Conservation (phyloP, 805 yeast species). For the Hanseniaspora guilliermondii region DNA sequence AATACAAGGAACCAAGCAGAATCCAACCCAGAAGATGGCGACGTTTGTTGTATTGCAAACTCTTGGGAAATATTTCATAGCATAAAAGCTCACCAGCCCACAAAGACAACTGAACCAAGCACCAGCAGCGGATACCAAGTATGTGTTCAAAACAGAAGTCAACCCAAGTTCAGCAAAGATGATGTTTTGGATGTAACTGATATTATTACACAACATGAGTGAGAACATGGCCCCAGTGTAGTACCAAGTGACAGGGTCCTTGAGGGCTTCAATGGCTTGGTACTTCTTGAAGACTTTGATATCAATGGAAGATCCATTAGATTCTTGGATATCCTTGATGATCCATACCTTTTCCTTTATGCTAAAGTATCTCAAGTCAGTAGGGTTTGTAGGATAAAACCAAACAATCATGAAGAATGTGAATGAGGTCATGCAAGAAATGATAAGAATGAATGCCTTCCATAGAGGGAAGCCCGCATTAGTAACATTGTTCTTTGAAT, state of each 20-base stretch:
- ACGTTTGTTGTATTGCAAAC: conserved; percentile 23
- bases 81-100: conserved; percentile 26
- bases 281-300: conserved; percentile 34
- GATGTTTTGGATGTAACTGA: conserved; percentile 36
- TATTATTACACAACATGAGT: conserved; percentile 36
- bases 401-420: conserved; percentile 25
- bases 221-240: conserved; percentile 28
- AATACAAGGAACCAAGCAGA: conserved; percentile 33
- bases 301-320: conserved; percentile 32
- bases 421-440: conserved; percentile 37
- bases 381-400: conserved; percentile 39
- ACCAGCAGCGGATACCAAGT: conserved; percentile 39
- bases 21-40: conserved; percentile 23
- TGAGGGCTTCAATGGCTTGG: conserved; percentile 35
- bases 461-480: conserved; percentile 27
- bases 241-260: conserved; percentile 33
- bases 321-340: conserved; percentile 32
- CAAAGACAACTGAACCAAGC: conserved; percentile 31
- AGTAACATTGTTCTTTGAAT: conserved; percentile 2
- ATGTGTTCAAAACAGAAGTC: conserved; percentile 31
- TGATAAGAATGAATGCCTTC: conserved; percentile 38
- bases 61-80: conserved; percentile 13
- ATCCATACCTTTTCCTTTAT: conserved; percentile 35
- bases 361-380: conserved; percentile 32
- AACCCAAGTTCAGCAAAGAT: conserved; percentile 32